These are phyloP conservation scores for Handroanthus guayacan DNA, from an alignment of 257 asterid genomes.

Conservation along the genomic window DNA sequence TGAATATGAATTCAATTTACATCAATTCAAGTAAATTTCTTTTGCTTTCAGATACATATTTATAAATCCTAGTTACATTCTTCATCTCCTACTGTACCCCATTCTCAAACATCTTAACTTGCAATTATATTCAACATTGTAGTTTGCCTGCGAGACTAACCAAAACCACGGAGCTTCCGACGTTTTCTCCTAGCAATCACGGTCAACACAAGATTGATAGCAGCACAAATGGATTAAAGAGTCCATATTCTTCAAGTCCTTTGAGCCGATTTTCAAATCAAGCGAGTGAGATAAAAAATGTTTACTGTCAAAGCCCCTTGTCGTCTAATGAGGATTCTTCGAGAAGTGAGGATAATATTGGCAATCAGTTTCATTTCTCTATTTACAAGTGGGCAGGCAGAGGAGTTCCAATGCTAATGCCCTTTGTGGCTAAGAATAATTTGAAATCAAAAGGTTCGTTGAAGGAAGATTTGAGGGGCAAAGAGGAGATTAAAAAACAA, in stretches of 20 bases:
- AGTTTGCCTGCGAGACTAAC: slow-evolving; percentile 64
- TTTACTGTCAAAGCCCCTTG: slow-evolving; percentile 53
- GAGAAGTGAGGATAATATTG: slow-evolving; percentile 35
- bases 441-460: slow-evolving; percentile 31
- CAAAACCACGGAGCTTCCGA: slow-evolving; percentile 52
- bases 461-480: slow-evolving; percentile 31
- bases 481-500: slow-evolving; percentile 22
- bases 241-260: slow-evolving; percentile 47
- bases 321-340: slow-evolving; percentile 48
- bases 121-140: slow-evolving; percentile 31
- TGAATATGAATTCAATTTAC: too few species aligned
- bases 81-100: background rate
- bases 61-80: background rate
- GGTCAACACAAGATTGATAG: slow-evolving; percentile 44
- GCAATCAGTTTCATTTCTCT: slow-evolving; percentile 79
- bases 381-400: slow-evolving; percentile 88
- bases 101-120: background rate
- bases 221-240: slow-evolving; percentile 34
- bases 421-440: slow-evolving; percentile 44
- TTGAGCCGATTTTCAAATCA: slow-evolving; percentile 55
- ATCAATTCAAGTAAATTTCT: too few species aligned
- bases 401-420: slow-evolving; percentile 64
- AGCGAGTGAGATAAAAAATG: slow-evolving; percentile 38
- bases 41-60: background rate
- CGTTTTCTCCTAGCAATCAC: slow-evolving; percentile 47